Evolutionary conservation across 1,284 basidiomycete species (phyloP).

Genomic region (Rhodotorula mucilaginosa): DNA sequence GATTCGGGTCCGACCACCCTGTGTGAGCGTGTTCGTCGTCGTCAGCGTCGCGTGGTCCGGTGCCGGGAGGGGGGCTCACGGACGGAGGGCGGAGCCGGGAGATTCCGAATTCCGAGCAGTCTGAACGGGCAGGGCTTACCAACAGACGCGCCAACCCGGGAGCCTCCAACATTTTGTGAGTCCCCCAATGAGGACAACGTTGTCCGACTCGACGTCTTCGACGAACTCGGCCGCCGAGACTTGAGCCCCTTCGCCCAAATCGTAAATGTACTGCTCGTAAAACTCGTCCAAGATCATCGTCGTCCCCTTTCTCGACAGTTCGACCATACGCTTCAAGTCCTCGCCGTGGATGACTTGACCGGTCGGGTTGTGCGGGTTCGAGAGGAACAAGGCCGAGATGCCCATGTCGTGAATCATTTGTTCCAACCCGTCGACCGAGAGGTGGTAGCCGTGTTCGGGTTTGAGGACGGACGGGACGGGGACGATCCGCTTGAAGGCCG

Average conservation of each 20-base stretch:
- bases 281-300: constrained; percentile 84
- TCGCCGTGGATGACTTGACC: constrained; percentile 55
- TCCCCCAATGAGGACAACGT: constrained; percentile 78
- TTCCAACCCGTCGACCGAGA: constrained; percentile 63
- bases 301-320: constrained; percentile 63
- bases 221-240: constrained; percentile 79
- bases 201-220: constrained; percentile 51
- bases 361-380: constrained; percentile 88
- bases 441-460: constrained; percentile 60
- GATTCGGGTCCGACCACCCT: constrained; percentile 88
- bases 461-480: constrained; percentile 71
- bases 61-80: neutral
- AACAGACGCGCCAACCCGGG: constrained; percentile 86
- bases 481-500: constrained; percentile 81
- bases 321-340: constrained; percentile 75
- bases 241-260: constrained; percentile 71
- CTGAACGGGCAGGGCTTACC: constrained; percentile 45
- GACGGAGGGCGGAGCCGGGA: neutral
- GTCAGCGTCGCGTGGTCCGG: neutral
- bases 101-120: neutral
- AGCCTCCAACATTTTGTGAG: constrained; percentile 73
- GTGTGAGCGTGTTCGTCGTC: no score
- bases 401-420: constrained; percentile 59
- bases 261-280: constrained; percentile 90
- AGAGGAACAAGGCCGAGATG: constrained; percentile 81